Percentiles rank a stretch among this genome's conserved stretches.
phyloP scores from a whole-genome alignment of 441 rosid genomes.

The Mallotus repandus region DNA sequence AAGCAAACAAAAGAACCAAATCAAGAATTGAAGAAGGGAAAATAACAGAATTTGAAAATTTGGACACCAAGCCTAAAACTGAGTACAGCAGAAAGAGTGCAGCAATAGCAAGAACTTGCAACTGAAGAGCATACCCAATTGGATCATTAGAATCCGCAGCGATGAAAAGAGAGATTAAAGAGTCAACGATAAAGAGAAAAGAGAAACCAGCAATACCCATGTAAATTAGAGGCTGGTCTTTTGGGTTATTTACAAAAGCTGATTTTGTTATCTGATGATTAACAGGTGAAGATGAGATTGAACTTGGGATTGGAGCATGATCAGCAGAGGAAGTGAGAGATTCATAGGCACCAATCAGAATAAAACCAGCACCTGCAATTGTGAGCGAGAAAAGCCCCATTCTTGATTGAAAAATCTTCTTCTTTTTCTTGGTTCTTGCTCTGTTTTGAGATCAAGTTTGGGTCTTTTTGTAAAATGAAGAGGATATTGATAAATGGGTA shows the following conservation, averaged over 20 bases:
- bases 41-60: slow-evolving; percentile 25
- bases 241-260: slow-evolving; percentile 4
- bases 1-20: slow-evolving; percentile 59
- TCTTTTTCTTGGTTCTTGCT: not conserved
- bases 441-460: not conserved
- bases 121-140: slow-evolving; percentile 63
- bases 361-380: slow-evolving; percentile 19
- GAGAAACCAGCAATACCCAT: slow-evolving; percentile 38
- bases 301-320: not conserved
- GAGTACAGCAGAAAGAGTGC: slow-evolving; percentile 57
- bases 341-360: slow-evolving; percentile 23
- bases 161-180: slow-evolving; percentile 53
- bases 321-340: not conserved
- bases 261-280: slow-evolving; percentile 28
- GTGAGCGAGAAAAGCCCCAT: slow-evolving; percentile 24
- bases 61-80: slow-evolving; percentile 36
- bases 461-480: not conserved
- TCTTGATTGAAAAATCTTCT: not conserved
- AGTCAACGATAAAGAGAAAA: slow-evolving; percentile 44
- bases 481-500: not conserved
- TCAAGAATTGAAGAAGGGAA: slow-evolving; percentile 49
- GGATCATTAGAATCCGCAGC: slow-evolving; percentile 50
- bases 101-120: slow-evolving; percentile 58
- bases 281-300: slow-evolving; percentile 34
- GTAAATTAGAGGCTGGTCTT: slow-evolving; percentile 14